Percentiles rank a stretch among this genome's conserved stretches.
Evolutionary conservation across 257 asterid species (phyloP).

Genomic region (Scutellaria baicalensis): DNA sequence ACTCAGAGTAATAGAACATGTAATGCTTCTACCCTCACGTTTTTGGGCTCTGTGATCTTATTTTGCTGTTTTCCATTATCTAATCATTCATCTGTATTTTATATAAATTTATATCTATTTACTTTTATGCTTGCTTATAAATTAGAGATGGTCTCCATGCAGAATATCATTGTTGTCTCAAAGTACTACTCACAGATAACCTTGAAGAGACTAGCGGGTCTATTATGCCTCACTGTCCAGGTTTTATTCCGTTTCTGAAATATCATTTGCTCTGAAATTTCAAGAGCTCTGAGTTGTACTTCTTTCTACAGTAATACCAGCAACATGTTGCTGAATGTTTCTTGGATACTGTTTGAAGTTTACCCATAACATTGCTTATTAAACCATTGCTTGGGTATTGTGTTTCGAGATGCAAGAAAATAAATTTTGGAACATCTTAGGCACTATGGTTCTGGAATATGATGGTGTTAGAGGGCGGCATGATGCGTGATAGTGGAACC

Average conservation of each 20-base stretch:
- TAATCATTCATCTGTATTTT: neutral
- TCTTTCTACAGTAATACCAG: neutral
- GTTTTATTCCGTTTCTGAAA: conserved; percentile 24
- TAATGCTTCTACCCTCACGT: conserved; percentile 25
- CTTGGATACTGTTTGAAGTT: neutral
- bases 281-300: neutral
- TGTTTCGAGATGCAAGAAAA: neutral
- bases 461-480: neutral
- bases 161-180: conserved; percentile 92
- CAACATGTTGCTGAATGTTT: neutral
- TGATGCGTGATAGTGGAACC: neutral
- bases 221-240: conserved; percentile 74
- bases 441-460: neutral
- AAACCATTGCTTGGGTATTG: neutral
- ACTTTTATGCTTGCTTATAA: neutral
- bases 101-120: neutral
- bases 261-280: neutral
- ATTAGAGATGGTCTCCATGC: conserved; percentile 27
- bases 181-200: conserved; percentile 84
- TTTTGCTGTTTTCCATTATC: neutral
- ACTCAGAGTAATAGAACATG: conserved; percentile 89
- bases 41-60: neutral
- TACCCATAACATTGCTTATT: neutral
- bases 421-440: neutral
- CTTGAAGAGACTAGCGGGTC: conserved; percentile 89